Evolutionary conservation across 441 rosid genomes (phyloP), one percentile per base, ranked within the genome.

Genomic region (Populus hybrid): DNA sequence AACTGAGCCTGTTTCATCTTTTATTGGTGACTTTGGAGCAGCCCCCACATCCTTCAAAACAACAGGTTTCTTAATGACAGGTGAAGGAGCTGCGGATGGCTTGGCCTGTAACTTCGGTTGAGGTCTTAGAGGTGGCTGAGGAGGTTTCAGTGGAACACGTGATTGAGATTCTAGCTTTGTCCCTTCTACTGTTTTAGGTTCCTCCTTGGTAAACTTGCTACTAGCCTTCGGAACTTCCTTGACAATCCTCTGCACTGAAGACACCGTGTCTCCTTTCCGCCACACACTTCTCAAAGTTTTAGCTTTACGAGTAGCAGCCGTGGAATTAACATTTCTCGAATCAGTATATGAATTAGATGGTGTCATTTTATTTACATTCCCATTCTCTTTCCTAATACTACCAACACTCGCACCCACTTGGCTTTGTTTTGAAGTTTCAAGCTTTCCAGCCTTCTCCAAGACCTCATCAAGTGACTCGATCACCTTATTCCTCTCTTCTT

Each of bases 231-330:
- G 90, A 74, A 78, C 79, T 83, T 88, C 83, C 85, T 91, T 84
- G 4, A 88, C 93, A 81, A 87, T 87, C 86, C 84, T 95, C 59
- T 87, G 88, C 82, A 90, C 88, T 50, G 77, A 78, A 38, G 88
- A 88, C 36, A 93, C 89, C 10, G 89, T 79, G 82, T 96, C 99
- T 16, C 99, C 98, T 85, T 93, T 96, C 74, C 92, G 86, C 99
- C 99, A 96, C 76, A 96, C 99, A 77, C 95, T 94, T 93, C 90
- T 96, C 88, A 89, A 77, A 72, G 93, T 84, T 81, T 96, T 94
- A 26, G 87, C 76, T 74, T 85, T 90, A 81, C 82, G 81, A 69
- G 82, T 82, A 35, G 76, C 85, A 8, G 54, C 81, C 7, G 86
- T 82, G 1, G 81, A 76, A 42, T 81, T 82, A 38, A 83, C 83